These are phyloP conservation scores for Hymenoscyphus repandus DNA, from an alignment of 2,329 filamentous ascomycete genomes.

Conservation along the genomic window DNA sequence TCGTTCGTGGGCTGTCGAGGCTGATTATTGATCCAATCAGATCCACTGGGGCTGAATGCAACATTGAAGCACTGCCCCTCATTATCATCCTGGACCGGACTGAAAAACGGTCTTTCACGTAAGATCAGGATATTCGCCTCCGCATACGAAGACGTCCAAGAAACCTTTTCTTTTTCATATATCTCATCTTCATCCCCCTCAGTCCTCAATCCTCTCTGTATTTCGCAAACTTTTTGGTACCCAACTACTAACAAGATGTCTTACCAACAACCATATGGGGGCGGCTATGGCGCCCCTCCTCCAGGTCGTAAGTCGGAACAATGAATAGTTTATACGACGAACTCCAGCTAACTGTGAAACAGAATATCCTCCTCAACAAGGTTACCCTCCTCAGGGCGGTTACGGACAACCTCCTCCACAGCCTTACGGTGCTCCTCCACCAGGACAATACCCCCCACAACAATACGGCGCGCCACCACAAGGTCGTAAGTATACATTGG, in stretches of 20 bases:
- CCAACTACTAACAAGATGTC: constrained; percentile 10
- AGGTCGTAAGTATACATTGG: constrained; percentile 11
- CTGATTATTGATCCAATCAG: background rate
- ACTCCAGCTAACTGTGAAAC: background rate
- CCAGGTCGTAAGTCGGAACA: constrained; percentile 13
- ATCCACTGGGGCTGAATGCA: background rate
- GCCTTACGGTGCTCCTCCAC: constrained; percentile 14
- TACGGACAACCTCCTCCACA: constrained; percentile 14
- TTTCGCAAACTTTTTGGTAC: background rate
- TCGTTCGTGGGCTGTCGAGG: background rate
- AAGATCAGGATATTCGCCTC: constrained; percentile 4
- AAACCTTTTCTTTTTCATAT: background rate
- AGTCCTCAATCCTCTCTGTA: constrained; percentile 1
- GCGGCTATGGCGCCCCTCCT: constrained; percentile 15
- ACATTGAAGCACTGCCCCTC: constrained; percentile 10
- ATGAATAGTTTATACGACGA: background rate
- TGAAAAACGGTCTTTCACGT: background rate
- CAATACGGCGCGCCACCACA: constrained; percentile 16
- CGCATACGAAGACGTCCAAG: background rate
- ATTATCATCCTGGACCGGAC: background rate
- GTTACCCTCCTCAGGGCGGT: constrained; percentile 2
- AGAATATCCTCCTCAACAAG: constrained; percentile 12
- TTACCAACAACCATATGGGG: constrained; percentile 17
- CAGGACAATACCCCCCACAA: constrained; percentile 12
- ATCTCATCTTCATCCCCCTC: constrained; percentile 4